Conservation (phyloP, 768 basidiomycete genomes). For the Tricholoma bakamatsutake region DNA sequence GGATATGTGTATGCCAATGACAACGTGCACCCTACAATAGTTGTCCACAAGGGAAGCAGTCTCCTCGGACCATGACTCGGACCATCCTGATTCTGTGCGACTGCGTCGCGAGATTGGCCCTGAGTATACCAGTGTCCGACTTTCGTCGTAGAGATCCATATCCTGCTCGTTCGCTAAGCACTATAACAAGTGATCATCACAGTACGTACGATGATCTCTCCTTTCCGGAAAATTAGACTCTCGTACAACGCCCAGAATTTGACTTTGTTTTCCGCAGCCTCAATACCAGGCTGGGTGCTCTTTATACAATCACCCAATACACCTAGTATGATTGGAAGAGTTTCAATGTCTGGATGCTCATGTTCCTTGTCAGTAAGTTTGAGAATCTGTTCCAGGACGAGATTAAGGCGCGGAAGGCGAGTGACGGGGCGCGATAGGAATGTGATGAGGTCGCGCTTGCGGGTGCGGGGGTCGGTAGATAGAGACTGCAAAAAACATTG, state of each 20-base stretch:
- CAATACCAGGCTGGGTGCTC: conserved; percentile 86
- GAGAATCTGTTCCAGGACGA: conserved; percentile 65
- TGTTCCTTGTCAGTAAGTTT: conserved; percentile 58
- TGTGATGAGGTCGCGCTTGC: conserved; percentile 72
- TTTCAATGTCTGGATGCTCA: conserved; percentile 76
- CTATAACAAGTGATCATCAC: neutral
- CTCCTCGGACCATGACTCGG: conserved; percentile 65
- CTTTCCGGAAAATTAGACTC: conserved; percentile 65
- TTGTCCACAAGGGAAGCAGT: conserved; percentile 70
- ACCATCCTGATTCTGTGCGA: conserved; percentile 68
- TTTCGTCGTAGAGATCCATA: conserved; percentile 74
- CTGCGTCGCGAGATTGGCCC: conserved; percentile 57
- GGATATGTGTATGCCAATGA: neutral
- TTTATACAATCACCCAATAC: conserved; percentile 71
- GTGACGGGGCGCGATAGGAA: conserved; percentile 86
- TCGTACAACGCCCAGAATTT: conserved; percentile 82
- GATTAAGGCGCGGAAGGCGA: conserved; percentile 74
- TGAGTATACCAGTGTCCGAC: conserved; percentile 63
- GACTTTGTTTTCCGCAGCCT: conserved; percentile 85
- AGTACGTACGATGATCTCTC: conserved; percentile 73
- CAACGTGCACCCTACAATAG: conserved; percentile 46
- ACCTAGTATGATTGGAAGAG: conserved; percentile 63
- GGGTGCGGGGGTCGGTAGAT: conserved; percentile 57
- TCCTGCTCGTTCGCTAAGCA: conserved; percentile 43
- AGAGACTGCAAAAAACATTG: conserved; percentile 59